Evolutionary conservation across 495 filamentous ascomycete genomes (phyloP).

Genomic region (Penicillium lividum): DNA sequence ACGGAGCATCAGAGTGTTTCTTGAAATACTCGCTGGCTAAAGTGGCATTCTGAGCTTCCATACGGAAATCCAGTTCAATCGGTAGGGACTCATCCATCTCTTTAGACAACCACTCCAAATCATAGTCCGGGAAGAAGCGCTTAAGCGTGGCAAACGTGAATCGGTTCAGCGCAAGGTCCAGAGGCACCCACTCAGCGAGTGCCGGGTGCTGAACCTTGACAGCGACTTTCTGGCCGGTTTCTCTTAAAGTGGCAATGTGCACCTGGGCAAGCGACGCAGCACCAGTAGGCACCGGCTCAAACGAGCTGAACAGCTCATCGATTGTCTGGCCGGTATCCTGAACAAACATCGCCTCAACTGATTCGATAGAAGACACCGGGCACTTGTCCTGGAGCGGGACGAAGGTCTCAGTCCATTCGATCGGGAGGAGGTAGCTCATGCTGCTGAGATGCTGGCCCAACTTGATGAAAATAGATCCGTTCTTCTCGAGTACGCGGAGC

Average conservation of each 20-base stretch:
- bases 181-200: slow-evolving; percentile 85
- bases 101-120: slow-evolving; percentile 89
- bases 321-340: slow-evolving; percentile 80
- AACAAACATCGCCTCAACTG: slow-evolving; percentile 81
- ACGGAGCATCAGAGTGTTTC: slow-evolving; percentile 64
- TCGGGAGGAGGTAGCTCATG: slow-evolving; percentile 92
- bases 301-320: slow-evolving; percentile 79
- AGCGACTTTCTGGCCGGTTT: slow-evolving; percentile 86
- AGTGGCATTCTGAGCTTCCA: slow-evolving; percentile 84
- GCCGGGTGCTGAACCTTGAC: slow-evolving; percentile 97
- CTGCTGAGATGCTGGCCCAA: slow-evolving; percentile 94
- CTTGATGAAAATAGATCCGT: slow-evolving; percentile 98
- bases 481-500: slow-evolving; percentile 82
- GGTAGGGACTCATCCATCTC: slow-evolving; percentile 93
- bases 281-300: slow-evolving; percentile 77
- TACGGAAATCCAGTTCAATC: slow-evolving; percentile 85
- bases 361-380: slow-evolving; percentile 87
- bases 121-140: slow-evolving; percentile 94
- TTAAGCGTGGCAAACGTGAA: slow-evolving; percentile 91
- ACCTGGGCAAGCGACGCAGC: slow-evolving; percentile 96
- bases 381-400: slow-evolving; percentile 95
- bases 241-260: slow-evolving; percentile 82
- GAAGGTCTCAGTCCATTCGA: slow-evolving; percentile 95
- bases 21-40: slow-evolving; percentile 78
- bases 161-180: slow-evolving; percentile 83